Conservation (phyloP, 2,329 filamentous ascomycete genomes). For the Fusarium guadeloupense region DNA sequence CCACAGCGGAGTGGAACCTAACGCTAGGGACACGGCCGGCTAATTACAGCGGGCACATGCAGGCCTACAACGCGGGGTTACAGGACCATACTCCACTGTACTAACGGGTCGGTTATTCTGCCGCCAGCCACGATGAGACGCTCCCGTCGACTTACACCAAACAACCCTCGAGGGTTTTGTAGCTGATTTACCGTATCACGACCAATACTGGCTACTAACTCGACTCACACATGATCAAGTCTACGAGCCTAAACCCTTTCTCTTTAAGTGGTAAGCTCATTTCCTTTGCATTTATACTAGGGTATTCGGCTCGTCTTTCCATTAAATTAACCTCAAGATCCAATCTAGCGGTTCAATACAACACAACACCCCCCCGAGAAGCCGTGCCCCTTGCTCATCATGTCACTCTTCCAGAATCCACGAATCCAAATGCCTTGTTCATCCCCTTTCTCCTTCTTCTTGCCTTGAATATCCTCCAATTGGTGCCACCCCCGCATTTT, state of each 20-base stretch:
- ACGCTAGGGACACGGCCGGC: slow-evolving; percentile 23
- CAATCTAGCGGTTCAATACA: not conserved
- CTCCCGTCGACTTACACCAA: slow-evolving; percentile 7
- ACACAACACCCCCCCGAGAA: not conserved
- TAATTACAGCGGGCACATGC: slow-evolving; percentile 27
- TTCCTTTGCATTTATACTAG: slow-evolving; percentile 28
- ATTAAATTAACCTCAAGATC: not conserved
- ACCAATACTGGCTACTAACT: not conserved
- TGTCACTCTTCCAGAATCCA: slow-evolving; percentile 28
- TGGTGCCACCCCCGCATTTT: slow-evolving; percentile 39
- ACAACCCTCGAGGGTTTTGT: not conserved
- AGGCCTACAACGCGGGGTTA: slow-evolving; percentile 20
- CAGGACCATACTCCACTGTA: slow-evolving; percentile 9
- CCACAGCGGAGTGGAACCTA: too few relatives aligned
- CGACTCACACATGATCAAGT: not conserved
- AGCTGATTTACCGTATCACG: not conserved
- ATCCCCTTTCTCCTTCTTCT: slow-evolving; percentile 18
- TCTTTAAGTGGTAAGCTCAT: not conserved
- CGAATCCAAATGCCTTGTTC: slow-evolving; percentile 26
- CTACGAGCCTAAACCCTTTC: not conserved
- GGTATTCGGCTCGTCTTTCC: slow-evolving; percentile 40
- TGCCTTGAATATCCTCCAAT: slow-evolving; percentile 21
- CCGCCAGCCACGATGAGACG: not conserved
- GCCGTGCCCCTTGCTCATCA: slow-evolving; percentile 2
- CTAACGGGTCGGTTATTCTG: not conserved